A percentile compares a stretch with the other conserved stretches of the same genome.
Conservation (phyloP, 768 basidiomycete species). For the Tulasnella sp. region DNA sequence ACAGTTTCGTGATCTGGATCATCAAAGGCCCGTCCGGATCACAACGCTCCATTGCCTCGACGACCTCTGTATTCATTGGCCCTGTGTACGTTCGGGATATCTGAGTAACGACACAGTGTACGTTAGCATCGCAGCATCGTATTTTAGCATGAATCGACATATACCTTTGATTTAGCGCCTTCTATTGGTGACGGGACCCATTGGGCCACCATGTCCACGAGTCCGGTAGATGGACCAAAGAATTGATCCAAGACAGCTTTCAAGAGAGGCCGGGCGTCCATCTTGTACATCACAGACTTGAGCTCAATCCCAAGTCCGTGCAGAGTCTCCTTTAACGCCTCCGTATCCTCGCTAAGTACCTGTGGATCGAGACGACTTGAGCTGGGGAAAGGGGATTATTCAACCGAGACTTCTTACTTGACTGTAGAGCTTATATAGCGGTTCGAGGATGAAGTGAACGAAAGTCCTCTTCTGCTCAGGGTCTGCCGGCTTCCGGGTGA, state of each 20-base stretch:
- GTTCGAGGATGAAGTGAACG: slow-evolving; percentile 93
- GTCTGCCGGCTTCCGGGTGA: slow-evolving; percentile 78
- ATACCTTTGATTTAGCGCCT: slow-evolving; percentile 39
- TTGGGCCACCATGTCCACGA: slow-evolving; percentile 88
- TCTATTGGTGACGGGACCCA: slow-evolving; percentile 68
- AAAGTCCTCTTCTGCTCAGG: slow-evolving; percentile 79
- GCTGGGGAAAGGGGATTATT: background rate
- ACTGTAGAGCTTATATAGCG: slow-evolving; percentile 95
- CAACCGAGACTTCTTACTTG: slow-evolving; percentile 35
- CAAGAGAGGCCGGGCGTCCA: slow-evolving; percentile 93
- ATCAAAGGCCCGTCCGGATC: slow-evolving; percentile 83
- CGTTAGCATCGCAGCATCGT: background rate
- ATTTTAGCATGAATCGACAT: background rate
- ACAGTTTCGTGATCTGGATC: slow-evolving; percentile 90
- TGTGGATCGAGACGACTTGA: slow-evolving; percentile 37
- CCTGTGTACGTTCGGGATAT: slow-evolving; percentile 84
- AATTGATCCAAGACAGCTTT: slow-evolving; percentile 94
- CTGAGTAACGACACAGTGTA: slow-evolving; percentile 38
- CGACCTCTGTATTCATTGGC: slow-evolving; percentile 75
- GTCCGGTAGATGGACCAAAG: slow-evolving; percentile 83
- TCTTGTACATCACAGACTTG: slow-evolving; percentile 94
- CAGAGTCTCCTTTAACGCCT: slow-evolving; percentile 77
- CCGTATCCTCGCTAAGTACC: slow-evolving; percentile 90
- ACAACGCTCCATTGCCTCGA: slow-evolving; percentile 73
- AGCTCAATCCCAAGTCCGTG: slow-evolving; percentile 71